Conservation (phyloP, 768 basidiomycete species). For the Rhizopogon salebrosus region DNA sequence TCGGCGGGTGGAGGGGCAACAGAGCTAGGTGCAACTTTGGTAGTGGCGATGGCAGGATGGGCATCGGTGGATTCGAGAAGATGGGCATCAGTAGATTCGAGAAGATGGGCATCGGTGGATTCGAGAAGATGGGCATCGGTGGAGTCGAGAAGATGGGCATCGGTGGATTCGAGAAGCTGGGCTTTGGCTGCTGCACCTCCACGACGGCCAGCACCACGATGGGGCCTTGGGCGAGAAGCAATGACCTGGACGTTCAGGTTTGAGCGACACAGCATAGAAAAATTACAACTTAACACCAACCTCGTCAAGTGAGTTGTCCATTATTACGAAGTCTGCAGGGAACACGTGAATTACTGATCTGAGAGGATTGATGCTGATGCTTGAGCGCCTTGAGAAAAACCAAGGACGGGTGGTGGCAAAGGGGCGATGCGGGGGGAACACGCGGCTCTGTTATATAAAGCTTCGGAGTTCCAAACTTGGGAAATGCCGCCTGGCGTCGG, state of each 20-base stretch:
- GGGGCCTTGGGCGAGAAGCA: slow-evolving; percentile 48
- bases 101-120: no score
- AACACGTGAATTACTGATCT: background rate
- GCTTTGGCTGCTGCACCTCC: slow-evolving; percentile 37
- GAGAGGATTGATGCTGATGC: background rate
- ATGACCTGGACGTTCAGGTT: slow-evolving; percentile 51
- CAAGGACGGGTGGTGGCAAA: slow-evolving; percentile 12
- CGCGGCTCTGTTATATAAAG: slow-evolving; percentile 15
- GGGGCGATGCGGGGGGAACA: slow-evolving; percentile 20
- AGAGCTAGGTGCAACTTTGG: slow-evolving; percentile 35
- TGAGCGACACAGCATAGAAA: slow-evolving; percentile 17
- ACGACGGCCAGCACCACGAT: slow-evolving; percentile 41
- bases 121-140: no score
- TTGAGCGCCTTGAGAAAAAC: slow-evolving; percentile 4
- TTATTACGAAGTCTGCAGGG: slow-evolving; percentile 18
- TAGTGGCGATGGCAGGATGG: slow-evolving; percentile 40
- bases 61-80: no score
- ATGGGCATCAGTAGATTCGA: no score
- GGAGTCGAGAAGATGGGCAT: no score
- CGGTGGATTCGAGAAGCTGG: slow-evolving; percentile 56
- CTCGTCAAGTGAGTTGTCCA: slow-evolving; percentile 85
- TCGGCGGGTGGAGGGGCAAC: slow-evolving; percentile 45
- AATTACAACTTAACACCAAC: slow-evolving; percentile 36
- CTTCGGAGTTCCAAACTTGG: slow-evolving; percentile 19
- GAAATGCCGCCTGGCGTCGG: no score